A percentile compares a stretch with the other conserved stretches of the same genome.
phyloP scores from a whole-genome alignment of 1,139 yeast genomes.

The Yueomyces sp. region DNA sequence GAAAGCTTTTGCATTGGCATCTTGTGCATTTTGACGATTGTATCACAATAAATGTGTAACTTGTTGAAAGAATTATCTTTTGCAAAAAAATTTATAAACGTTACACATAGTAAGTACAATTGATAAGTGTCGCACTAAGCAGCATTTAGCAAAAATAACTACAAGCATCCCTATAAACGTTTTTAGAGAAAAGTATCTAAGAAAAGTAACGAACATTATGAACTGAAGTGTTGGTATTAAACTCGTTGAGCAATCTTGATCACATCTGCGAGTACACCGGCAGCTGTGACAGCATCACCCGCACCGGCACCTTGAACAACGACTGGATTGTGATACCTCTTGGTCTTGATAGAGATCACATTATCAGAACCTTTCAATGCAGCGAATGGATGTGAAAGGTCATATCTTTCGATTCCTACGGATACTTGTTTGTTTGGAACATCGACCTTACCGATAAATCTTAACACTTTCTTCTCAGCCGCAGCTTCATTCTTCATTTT shows the following conservation, averaged over 20 bases:
- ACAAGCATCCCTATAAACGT: too few species aligned
- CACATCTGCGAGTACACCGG: conserved; percentile 91
- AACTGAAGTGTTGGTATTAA: neutral
- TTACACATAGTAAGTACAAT: too few species aligned
- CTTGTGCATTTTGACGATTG: too few species aligned
- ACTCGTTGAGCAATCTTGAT: conserved; percentile 79
- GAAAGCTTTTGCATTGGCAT: too few species aligned
- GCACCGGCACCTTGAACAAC: conserved; percentile 99
- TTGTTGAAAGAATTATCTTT: too few species aligned
- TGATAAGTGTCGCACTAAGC: too few species aligned
- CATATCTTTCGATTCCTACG: conserved; percentile 82
- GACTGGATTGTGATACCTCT: conserved; percentile 85
- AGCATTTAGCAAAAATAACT: too few species aligned
- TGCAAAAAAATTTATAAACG: too few species aligned
- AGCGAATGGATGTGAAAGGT: conserved; percentile 87
- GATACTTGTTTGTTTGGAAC: conserved; percentile 52
- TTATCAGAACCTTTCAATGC: conserved; percentile 91
- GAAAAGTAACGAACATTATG: too few species aligned
- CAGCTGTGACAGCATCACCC: conserved; percentile 97
- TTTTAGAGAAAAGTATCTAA: too few species aligned
- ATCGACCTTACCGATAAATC: conserved; percentile 90
- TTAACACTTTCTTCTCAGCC: conserved; percentile 69
- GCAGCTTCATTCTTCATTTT: conserved; percentile 71
- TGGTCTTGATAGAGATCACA: conserved; percentile 81
- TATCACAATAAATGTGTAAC: too few species aligned